These are phyloP conservation scores for Musa acuminata DNA, from an alignment of 176 grass and related monocot species.

Conservation along the genomic window DNA sequence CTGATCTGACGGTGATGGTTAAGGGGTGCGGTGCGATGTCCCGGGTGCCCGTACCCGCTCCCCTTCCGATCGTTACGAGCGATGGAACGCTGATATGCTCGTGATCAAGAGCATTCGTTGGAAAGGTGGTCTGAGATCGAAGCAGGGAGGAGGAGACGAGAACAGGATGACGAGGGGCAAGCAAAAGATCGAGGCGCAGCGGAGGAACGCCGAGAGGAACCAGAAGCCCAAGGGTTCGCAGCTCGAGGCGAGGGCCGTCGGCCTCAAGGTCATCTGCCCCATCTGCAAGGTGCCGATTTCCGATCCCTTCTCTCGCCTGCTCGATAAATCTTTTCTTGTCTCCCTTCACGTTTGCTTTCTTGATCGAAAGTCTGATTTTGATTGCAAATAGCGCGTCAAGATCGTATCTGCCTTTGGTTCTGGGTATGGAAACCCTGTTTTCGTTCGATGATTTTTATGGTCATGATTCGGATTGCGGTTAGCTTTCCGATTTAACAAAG, in stretches of 20 bases:
- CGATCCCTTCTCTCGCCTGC: neutral
- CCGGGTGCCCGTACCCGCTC: too few species aligned
- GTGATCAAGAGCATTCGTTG: too few species aligned
- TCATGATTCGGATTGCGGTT: too few species aligned
- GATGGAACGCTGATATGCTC: too few species aligned
- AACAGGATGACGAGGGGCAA: conserved; percentile 72
- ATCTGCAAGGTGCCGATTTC: conserved; percentile 68
- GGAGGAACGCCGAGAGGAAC: conserved; percentile 72
- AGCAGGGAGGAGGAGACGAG: neutral
- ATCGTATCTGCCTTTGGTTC: too few species aligned
- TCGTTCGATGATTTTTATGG: too few species aligned
- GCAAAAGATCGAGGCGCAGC: conserved; percentile 98
- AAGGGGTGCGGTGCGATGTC: too few species aligned
- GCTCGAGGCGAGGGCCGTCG: conserved; percentile 76
- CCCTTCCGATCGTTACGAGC: too few species aligned
- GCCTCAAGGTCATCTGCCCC: conserved; percentile 87
- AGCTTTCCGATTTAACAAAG: too few species aligned
- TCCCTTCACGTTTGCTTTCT: neutral
- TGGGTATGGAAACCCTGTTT: too few species aligned
- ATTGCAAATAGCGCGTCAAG: too few species aligned
- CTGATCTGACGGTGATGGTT: too few species aligned
- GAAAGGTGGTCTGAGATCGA: neutral
- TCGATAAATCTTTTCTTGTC: neutral
- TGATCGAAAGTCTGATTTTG: neutral
- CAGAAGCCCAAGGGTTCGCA: conserved; percentile 92